phyloP scores from a whole-genome alignment of 1,139 yeast species.

The Suhomyces choctaworum region DNA sequence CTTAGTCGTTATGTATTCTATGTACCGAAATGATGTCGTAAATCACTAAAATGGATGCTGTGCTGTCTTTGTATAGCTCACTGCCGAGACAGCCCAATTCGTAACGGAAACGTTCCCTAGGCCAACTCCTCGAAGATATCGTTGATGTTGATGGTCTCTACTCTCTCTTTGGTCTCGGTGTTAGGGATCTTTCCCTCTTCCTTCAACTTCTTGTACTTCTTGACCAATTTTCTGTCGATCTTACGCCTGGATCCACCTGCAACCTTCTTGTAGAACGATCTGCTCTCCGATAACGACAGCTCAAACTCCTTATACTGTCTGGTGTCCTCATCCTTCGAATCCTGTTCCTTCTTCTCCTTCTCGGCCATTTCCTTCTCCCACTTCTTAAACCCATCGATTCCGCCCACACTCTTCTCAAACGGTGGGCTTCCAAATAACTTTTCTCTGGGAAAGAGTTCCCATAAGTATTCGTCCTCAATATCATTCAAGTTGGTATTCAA shows the following conservation, averaged over 20 bases:
- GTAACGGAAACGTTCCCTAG: no score
- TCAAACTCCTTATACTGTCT: slow-evolving; percentile 27
- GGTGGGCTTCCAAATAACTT: slow-evolving; percentile 41
- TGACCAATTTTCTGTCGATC: slow-evolving; percentile 33
- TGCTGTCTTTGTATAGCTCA: no score
- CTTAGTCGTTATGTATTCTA: no score
- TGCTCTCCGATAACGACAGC: slow-evolving; percentile 19
- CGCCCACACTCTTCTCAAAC: slow-evolving; percentile 26
- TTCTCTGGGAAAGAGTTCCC: slow-evolving; percentile 41
- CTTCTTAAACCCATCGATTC: slow-evolving; percentile 30
- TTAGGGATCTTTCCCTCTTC: slow-evolving; percentile 23
- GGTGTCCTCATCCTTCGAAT: slow-evolving; percentile 20
- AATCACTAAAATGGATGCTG: no score
- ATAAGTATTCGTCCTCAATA: slow-evolving; percentile 43
- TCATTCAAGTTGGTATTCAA: slow-evolving; percentile 38
- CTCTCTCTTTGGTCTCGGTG: slow-evolving; percentile 1
- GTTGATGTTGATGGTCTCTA: slow-evolving; percentile 8
- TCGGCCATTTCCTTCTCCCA: slow-evolving; percentile 36
- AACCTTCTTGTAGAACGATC: slow-evolving; percentile 26
- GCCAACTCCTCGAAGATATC: slow-evolving; percentile 11
- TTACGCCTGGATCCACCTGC: slow-evolving; percentile 30
- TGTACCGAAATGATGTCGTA: no score
- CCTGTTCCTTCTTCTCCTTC: slow-evolving; percentile 21
- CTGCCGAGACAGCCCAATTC: no score
- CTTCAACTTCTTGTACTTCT: slow-evolving; percentile 29